A percentile compares a stretch with the other conserved stretches of the same genome.
These are phyloP conservation scores for Cytospora chrysosperma DNA, from an alignment of 2,329 filamentous ascomycete genomes.

Conservation along the genomic window DNA sequence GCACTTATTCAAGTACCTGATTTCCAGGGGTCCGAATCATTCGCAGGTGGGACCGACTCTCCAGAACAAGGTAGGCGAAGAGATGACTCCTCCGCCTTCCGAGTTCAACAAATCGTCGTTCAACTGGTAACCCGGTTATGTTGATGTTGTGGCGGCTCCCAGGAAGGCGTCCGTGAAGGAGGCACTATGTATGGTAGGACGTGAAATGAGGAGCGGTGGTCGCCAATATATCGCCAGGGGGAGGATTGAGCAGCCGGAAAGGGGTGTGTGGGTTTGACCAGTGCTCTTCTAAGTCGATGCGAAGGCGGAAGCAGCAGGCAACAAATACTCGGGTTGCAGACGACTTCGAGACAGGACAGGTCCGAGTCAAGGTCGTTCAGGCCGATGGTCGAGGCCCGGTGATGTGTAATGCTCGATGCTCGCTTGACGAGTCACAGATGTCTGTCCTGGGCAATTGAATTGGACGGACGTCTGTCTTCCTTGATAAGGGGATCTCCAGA, in stretches of 20 bases:
- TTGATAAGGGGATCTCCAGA: slow-evolving; percentile 3
- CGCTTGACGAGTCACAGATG: slow-evolving; percentile 17
- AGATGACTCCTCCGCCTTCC: slow-evolving; percentile 47
- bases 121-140: neutral
- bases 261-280: neutral
- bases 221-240: slow-evolving; percentile 10
- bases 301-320: slow-evolving; percentile 10
- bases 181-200: neutral
- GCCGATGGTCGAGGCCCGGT: slow-evolving; percentile 15
- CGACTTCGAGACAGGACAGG: slow-evolving; percentile 20
- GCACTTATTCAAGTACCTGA: slow-evolving; percentile 39
- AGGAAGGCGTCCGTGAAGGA: neutral
- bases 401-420: slow-evolving; percentile 8
- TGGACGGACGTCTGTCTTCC: slow-evolving; percentile 19
- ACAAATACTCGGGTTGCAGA: slow-evolving; percentile 14
- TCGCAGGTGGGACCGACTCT: slow-evolving; percentile 37
- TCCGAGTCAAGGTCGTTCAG: slow-evolving; percentile 19
- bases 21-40: slow-evolving; percentile 41
- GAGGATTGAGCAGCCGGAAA: neutral
- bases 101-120: slow-evolving; percentile 31
- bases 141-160: neutral
- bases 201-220: neutral
- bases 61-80: slow-evolving; percentile 44
- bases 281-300: slow-evolving; percentile 1
- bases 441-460: slow-evolving; percentile 9